These are phyloP conservation scores for Hypoxylon sp. DNA, from an alignment of 2,329 filamentous ascomycete genomes.

Conservation along the genomic window DNA sequence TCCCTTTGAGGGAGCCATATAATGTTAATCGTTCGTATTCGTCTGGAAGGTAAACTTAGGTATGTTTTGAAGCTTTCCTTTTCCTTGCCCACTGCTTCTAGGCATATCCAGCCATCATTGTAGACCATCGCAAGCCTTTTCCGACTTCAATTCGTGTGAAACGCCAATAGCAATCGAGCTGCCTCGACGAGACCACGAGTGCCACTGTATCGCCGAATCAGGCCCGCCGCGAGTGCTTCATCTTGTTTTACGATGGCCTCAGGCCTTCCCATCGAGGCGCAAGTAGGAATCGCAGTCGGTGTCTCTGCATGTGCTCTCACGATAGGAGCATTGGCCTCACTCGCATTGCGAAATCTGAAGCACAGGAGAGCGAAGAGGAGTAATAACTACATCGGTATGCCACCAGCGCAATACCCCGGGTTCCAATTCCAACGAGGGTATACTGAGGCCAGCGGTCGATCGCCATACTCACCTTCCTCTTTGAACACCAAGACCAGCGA, in stretches of 20 bases:
- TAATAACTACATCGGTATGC: constrained; percentile 14
- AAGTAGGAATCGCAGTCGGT: constrained; percentile 26
- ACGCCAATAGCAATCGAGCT: not conserved
- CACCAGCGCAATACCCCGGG: constrained; percentile 22
- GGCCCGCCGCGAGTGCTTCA: not conserved
- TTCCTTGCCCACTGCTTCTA: not conserved
- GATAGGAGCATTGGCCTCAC: constrained; percentile 12
- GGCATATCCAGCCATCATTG: not conserved
- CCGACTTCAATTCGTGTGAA: not conserved
- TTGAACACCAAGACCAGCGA: not conserved
- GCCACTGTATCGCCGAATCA: not conserved
- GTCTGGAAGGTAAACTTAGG: not conserved
- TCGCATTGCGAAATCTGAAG: constrained; percentile 13
- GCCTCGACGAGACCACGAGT: not conserved
- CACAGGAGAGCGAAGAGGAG: constrained; percentile 13
- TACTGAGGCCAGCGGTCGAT: not conserved
- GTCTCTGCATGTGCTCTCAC: constrained; percentile 22
- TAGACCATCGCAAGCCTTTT: not conserved
- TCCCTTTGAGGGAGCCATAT: not conserved
- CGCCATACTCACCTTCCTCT: not conserved
- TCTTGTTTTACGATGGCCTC: not conserved
- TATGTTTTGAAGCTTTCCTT: not conserved
- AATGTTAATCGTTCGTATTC: not conserved
- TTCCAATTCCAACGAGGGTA: constrained; percentile 16
- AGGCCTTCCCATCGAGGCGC: constrained; percentile 14